Evolutionary conservation across 495 filamentous ascomycete genomes (phyloP).

Genomic region (Cudoniella acicularis): DNA sequence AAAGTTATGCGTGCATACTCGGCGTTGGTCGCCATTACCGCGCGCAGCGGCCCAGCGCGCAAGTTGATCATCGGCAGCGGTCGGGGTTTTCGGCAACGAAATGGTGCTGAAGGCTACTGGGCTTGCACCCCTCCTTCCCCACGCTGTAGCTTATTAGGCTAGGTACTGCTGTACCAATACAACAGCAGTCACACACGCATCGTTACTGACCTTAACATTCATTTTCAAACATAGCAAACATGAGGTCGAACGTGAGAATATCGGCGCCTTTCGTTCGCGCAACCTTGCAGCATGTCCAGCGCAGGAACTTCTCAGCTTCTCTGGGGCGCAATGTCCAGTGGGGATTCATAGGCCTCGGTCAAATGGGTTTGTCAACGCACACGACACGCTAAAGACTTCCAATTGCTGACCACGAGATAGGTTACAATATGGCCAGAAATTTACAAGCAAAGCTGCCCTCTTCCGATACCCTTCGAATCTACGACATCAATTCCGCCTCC

Average conservation of each 20-base stretch:
- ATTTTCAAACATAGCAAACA: constrained; percentile 1
- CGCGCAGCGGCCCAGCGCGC: neutral
- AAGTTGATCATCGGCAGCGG: neutral
- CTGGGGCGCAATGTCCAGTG: constrained; percentile 56
- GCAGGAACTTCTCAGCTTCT: constrained; percentile 55
- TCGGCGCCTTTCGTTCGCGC: constrained; percentile 14
- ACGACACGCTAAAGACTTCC: constrained; percentile 7
- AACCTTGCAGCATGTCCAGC: constrained; percentile 23
- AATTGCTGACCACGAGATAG: constrained; percentile 28
- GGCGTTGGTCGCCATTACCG: neutral
- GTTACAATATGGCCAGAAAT: constrained; percentile 87
- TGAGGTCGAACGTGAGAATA: constrained; percentile 25
- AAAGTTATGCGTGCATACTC: no score
- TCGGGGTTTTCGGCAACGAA: neutral
- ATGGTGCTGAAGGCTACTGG: neutral
- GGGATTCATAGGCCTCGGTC: constrained; percentile 83
- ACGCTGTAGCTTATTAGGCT: neutral
- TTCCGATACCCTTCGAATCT: constrained; percentile 63
- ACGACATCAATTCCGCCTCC: constrained; percentile 67
- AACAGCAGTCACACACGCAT: neutral
- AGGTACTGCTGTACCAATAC: neutral
- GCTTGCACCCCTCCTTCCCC: neutral
- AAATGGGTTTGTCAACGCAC: constrained; percentile 65
- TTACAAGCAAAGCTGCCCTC: constrained; percentile 71
- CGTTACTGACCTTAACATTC: neutral